Evolutionary conservation across 2,329 filamentous ascomycete species (phyloP).

Genomic region (Botryotinia calthae): DNA sequence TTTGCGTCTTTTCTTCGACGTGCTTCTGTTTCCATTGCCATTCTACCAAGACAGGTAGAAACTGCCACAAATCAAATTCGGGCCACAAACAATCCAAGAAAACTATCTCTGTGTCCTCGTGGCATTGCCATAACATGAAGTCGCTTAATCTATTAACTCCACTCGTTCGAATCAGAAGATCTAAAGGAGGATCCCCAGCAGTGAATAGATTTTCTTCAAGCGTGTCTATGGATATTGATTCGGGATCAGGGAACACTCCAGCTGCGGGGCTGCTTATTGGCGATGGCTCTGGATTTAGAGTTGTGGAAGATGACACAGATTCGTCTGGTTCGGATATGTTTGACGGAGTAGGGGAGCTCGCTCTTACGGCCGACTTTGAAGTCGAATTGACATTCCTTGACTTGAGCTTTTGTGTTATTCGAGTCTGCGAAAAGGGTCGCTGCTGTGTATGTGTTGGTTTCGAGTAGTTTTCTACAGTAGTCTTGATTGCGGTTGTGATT

Average conservation of each 20-base stretch:
- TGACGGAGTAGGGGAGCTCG: conserved; percentile 49
- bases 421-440: conserved; percentile 79
- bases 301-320: conserved; percentile 60
- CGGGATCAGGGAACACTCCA: conserved; percentile 66
- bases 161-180: conserved; percentile 88
- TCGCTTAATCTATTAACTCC: conserved; percentile 91
- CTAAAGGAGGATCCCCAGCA: conserved; percentile 77
- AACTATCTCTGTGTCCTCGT: conserved; percentile 87
- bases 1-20: conserved; percentile 34
- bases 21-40: conserved; percentile 66
- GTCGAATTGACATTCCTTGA: conserved; percentile 53
- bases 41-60: conserved; percentile 86
- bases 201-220: conserved; percentile 88
- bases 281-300: conserved; percentile 41
- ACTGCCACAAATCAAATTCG: conserved; percentile 90
- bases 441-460: conserved; percentile 63
- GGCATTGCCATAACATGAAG: conserved; percentile 98
- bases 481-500: conserved; percentile 84
- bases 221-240: conserved; percentile 80
- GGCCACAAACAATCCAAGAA: conserved; percentile 94
- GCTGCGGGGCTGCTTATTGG: conserved; percentile 32
- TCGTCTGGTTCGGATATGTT: conserved; percentile 45
- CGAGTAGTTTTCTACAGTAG: conserved; percentile 84
- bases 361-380: conserved; percentile 27
- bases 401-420: conserved; percentile 82